Base-by-base conservation (phyloP, 768 basidiomycete genomes). In the Russula ochroleuca region DNA sequence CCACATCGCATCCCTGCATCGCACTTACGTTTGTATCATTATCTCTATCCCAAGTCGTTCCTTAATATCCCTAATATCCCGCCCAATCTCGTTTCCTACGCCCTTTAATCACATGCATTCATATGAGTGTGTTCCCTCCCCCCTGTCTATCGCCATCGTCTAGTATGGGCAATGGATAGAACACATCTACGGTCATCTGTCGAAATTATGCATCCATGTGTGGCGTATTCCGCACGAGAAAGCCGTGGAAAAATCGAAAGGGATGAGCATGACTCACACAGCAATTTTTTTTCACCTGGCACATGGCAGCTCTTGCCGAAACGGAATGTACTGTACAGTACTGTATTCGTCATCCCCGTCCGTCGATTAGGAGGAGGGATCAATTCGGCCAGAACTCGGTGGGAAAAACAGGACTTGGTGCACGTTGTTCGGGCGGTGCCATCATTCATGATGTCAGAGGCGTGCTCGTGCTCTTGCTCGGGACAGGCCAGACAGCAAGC, bases 1-100 rank as follows among this genome's bases (percentile, higher is more conserved):
- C 19, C 45, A 21, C 63, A 60, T 56, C 47, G 48, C 40, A 64
- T 61, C n/a, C 21, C 28, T 17, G 53, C 59, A 59, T 59, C 31
- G 31, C 59, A 61, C 40, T 37, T 41, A 28, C 41, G 8, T 41
- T 28, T 64, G 63, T 64, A 64, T 64, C 54, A 61, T 56, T 64
- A 64, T 60, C 63, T 48, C 63, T 55, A 59, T 41, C 52, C 33
- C 43, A 19, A 45, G 52, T 59, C 63, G 63, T 41, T 60, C 59
- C 40, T 56, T 64, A 35, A 48, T 41, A 23, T 13, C 21, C 33
- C 17, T 50, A 59, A 64, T 56, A 56, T 52, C 31, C 33, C 43
- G 37, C 58, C 43, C 50, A 9, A 13, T 45, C 21, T 35, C 19
- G n/a, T 21, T 45, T 45, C n/a, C 28, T 31, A 43, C 15, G 54